These are phyloP conservation scores for Backusella psychrophila DNA, from an alignment of 192 early-diverging fungal genomes.

Conservation along the genomic window DNA sequence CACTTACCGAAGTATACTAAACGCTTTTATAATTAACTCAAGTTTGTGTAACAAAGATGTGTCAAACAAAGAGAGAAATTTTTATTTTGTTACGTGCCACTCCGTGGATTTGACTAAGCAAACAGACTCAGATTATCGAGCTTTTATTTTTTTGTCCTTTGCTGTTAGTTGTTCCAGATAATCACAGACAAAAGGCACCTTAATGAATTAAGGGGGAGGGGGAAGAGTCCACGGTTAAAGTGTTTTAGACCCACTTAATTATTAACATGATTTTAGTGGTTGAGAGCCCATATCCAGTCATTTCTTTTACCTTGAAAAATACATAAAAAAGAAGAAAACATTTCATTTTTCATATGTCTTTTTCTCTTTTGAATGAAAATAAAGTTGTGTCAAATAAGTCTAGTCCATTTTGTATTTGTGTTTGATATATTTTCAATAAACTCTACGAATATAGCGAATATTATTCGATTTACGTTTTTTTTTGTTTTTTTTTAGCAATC, in stretches of 20 bases:
- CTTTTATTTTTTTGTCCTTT: background rate
- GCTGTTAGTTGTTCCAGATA: background rate
- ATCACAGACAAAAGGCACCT: background rate
- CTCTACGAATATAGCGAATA: background rate
- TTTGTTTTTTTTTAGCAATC: background rate
- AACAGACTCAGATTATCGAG: background rate
- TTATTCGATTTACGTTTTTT: background rate
- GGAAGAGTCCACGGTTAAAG: background rate
- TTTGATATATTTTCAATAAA: background rate
- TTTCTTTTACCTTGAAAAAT: background rate
- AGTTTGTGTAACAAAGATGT: background rate
- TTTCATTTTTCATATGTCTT: background rate
- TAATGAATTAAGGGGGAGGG: background rate
- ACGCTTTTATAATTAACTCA: background rate
- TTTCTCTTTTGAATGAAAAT: background rate
- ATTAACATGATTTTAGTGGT: background rate
- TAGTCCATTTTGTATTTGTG: background rate
- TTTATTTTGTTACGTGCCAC: background rate
- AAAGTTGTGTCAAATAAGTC: background rate
- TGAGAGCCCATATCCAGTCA: background rate
- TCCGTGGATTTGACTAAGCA: conserved; percentile 1
- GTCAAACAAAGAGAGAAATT: background rate
- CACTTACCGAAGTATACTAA: background rate
- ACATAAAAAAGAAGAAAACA: background rate
- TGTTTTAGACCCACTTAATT: background rate